Conservation (phyloP, 2,329 filamentous ascomycete species). For the Gnomoniopsis sp. region DNA sequence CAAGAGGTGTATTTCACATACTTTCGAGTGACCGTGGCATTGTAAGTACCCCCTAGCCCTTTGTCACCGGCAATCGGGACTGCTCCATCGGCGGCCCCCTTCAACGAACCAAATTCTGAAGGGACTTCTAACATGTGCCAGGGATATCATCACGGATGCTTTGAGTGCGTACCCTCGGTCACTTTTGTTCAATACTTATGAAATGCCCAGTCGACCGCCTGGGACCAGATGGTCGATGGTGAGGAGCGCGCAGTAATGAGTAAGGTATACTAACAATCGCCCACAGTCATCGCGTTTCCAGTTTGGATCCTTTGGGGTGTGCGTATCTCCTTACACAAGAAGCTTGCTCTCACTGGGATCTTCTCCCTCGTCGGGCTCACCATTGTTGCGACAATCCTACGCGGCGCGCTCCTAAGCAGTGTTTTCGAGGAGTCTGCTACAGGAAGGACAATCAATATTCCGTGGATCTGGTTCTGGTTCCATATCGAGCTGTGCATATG, state of each 20-base stretch:
- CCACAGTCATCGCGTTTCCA: conserved; percentile 14
- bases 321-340: conserved; percentile 11
- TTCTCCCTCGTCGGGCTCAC: conserved; percentile 18
- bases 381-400: conserved; percentile 13
- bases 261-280: not conserved
- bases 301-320: conserved; percentile 18
- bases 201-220: not conserved
- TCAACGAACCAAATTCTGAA: not conserved
- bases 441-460: conserved; percentile 16
- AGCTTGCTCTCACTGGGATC: conserved; percentile 13
- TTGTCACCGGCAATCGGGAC: too few species aligned
- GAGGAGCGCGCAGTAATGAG: not conserved
- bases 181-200: not conserved
- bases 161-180: not conserved
- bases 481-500: conserved; percentile 16
- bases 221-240: not conserved
- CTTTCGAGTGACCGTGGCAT: conserved; percentile 14
- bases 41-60: not conserved
- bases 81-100: not conserved
- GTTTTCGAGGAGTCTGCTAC: conserved; percentile 8
- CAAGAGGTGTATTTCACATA: conserved; percentile 16
- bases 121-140: not conserved
- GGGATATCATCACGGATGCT: conserved; percentile 8
- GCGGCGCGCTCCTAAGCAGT: conserved; percentile 12
- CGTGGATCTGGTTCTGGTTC: conserved; percentile 19